Conservation (phyloP, 768 basidiomycete genomes). For the Suillus brevipes region DNA sequence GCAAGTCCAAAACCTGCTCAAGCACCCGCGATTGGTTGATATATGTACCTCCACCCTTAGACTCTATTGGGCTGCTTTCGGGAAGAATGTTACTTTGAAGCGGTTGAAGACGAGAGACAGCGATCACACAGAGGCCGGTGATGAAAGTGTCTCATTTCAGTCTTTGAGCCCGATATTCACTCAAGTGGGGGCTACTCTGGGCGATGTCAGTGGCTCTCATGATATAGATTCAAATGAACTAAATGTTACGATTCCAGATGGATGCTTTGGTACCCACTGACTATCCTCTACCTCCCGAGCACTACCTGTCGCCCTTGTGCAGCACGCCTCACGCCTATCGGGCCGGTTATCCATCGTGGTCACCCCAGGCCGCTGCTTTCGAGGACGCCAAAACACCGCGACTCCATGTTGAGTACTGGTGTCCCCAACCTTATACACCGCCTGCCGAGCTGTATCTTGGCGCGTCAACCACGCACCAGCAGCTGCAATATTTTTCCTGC, state of each 20-base stretch:
- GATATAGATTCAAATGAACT: background rate
- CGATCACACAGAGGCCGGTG: conserved; percentile 1
- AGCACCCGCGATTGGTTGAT: conserved; percentile 48
- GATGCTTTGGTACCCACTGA: conserved; percentile 35
- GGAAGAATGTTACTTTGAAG: conserved; percentile 22
- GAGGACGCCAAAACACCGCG: conserved; percentile 5
- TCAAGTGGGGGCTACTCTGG: conserved; percentile 28
- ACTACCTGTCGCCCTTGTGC: conserved; percentile 21
- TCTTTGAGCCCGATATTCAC: conserved; percentile 20
- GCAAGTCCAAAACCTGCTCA: conserved; percentile 34
- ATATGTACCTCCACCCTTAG: conserved; percentile 21
- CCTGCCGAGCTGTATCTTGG: conserved; percentile 50
- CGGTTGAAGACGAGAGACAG: conserved; percentile 19
- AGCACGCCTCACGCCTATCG: conserved; percentile 17
- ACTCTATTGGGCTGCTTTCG: conserved; percentile 24
- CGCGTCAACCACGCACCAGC: conserved; percentile 34
- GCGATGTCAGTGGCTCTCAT: conserved; percentile 36
- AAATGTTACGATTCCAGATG: conserved; percentile 23
- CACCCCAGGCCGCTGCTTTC: background rate
- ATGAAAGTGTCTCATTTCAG: conserved; percentile 3
- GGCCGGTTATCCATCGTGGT: conserved; percentile 7
- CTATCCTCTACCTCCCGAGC: conserved; percentile 30
- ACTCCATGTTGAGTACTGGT: conserved; percentile 17
- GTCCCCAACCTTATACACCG: conserved; percentile 38
- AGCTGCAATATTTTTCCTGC: conserved; percentile 35